Evolutionary conservation across 345 rosid species (phyloP).

Genomic region (Gossypium thurberi): DNA sequence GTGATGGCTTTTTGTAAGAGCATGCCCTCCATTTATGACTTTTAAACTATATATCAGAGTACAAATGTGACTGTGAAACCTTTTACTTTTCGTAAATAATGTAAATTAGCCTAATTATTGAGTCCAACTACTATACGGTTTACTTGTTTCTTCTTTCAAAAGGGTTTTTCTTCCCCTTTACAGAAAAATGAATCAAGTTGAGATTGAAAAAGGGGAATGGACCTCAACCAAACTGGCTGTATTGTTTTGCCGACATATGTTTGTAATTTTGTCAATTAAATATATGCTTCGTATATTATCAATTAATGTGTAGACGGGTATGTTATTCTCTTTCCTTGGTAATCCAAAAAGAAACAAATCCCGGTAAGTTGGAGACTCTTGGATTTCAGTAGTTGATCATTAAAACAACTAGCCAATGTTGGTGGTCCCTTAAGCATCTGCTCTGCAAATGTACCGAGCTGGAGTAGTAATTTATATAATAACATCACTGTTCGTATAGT

Average conservation of each 20-base stretch:
- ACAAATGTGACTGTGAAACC: background rate
- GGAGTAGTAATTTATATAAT: background rate
- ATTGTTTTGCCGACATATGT: background rate
- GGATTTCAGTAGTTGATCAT: background rate
- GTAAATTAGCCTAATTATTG: background rate
- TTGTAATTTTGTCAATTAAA: background rate
- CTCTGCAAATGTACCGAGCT: background rate
- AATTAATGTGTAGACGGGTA: background rate
- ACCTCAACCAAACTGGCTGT: background rate
- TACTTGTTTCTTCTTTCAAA: background rate
- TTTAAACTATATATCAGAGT: background rate
- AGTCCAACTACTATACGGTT: background rate
- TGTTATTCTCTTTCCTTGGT: background rate
- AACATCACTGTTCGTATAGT: background rate
- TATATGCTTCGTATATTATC: background rate
- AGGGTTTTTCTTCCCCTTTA: no score
- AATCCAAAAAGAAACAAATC: background rate
- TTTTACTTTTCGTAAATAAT: background rate
- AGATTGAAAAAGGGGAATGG: background rate
- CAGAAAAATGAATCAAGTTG: background rate
- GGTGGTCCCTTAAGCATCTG: background rate
- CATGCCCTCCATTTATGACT: constrained; percentile 3
- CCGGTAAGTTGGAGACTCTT: background rate
- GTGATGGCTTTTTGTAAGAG: background rate
- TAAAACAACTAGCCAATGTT: background rate